Evolutionary conservation across 768 basidiomycete species (phyloP).

Genomic region (Mycena olivaceomarginata): DNA sequence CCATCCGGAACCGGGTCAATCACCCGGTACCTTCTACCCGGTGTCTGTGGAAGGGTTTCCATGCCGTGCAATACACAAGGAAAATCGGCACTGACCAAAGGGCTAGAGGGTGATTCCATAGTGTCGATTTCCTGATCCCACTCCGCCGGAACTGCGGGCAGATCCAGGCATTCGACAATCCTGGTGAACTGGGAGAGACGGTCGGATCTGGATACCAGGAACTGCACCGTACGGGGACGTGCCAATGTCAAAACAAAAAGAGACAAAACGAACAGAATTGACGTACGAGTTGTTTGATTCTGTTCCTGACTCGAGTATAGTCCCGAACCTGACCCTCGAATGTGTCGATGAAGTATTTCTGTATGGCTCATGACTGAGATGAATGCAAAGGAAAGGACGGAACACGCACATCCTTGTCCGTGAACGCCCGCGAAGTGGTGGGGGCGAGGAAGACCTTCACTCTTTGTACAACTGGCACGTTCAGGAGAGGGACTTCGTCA

Average conservation of each 20-base stretch:
- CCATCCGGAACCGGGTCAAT: slow-evolving; percentile 25
- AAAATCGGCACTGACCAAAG: slow-evolving; percentile 5
- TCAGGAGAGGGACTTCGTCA: too few relatives aligned
- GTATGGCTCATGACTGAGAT: too few relatives aligned
- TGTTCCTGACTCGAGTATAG: slow-evolving; percentile 34
- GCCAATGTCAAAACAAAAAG: not conserved
- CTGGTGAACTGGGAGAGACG: slow-evolving; percentile 36
- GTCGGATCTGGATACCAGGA: slow-evolving; percentile 33
- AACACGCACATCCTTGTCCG: slow-evolving; percentile 25
- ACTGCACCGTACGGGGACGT: slow-evolving; percentile 11
- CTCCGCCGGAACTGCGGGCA: too few relatives aligned
- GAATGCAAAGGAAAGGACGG: not conserved
- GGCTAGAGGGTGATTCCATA: slow-evolving; percentile 21
- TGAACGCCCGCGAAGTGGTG: slow-evolving; percentile 32
- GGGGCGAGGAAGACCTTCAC: slow-evolving; percentile 27
- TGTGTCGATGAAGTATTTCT: slow-evolving; percentile 29
- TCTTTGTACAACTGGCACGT: not conserved
- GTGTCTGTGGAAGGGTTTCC: slow-evolving; percentile 11
- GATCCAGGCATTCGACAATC: slow-evolving; percentile 4
- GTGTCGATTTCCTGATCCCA: slow-evolving; percentile 40
- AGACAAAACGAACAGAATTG: not conserved
- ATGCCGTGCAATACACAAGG: not conserved
- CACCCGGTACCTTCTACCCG: slow-evolving; percentile 26
- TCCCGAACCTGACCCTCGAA: slow-evolving; percentile 33
- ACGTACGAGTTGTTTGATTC: slow-evolving; percentile 41